Evolutionary conservation across 2,329 filamentous ascomycete genomes (phyloP), one percentile per base, ranked within the genome.

Genomic region (Apiospora saccharicola): DNA sequence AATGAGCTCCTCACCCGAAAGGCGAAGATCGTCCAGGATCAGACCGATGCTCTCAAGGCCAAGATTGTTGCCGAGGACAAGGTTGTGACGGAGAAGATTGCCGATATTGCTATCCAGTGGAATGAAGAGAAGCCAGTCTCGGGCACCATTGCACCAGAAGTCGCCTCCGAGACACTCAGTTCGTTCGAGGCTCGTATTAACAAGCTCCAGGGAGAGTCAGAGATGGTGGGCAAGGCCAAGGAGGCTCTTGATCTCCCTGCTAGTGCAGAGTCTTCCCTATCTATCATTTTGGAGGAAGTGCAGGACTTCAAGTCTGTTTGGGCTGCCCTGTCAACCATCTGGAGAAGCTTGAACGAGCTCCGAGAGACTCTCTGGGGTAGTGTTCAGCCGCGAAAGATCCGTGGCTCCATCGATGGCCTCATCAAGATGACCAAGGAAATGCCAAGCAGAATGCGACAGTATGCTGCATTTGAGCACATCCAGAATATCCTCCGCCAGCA

Each of bases 381-480:
- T 79, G 93, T 99, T 1, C 95, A 98, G 80, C 96, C 97, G 12
- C 90, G 96, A 75, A 99, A 98, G 84, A 91, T 99, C 72, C 91
- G 96, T 49, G 90, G 93, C 77, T 93, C 94, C 74, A 92, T 99
- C 69, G 96, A 99, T 79, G 92, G 93, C 68, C 89, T 98, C 70
- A 94, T 98, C 81, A 98, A 98, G 86, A 97, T 97, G 89, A 98
- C 95, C 47, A 98, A 98, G 84, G 96, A 98, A 75, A 98, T 99
- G 96, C 96, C 97, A 0, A 98, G 95, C 83, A 92, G 96, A 73
- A 98, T 99, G 96, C 92, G 97, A 73, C 97, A 99, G 80, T 99
- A 99, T 82, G 96, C 97, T 77, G 97, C 97, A n/a, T 99, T 99
- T 80, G 97, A 99, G 82, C 96, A 99, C 79, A 95, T 99, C 51